Percentiles rank a stretch among this genome's conserved stretches.
phyloP scores from a whole-genome alignment of 306 rosid species.

The Inga oerstediana region DNA sequence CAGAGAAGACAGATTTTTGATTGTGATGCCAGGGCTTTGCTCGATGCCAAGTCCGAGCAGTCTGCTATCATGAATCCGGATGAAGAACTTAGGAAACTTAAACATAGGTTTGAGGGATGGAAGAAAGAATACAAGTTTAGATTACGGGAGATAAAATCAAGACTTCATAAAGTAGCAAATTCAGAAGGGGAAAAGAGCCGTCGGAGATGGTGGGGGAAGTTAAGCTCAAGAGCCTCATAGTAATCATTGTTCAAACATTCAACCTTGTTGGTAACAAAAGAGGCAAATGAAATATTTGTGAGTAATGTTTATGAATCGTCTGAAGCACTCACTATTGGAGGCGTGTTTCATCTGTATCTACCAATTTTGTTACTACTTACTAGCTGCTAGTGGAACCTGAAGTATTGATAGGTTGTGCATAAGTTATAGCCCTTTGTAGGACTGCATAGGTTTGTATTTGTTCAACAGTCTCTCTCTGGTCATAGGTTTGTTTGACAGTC shows the following conservation, averaged over 20 bases:
- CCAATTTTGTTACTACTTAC: slow-evolving; percentile 53
- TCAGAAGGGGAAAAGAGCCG: slow-evolving; percentile 63
- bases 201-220: slow-evolving; percentile 86
- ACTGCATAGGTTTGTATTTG: slow-evolving; percentile 36
- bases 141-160: slow-evolving; percentile 65
- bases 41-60: slow-evolving; percentile 59
- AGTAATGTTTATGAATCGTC: slow-evolving; percentile 23
- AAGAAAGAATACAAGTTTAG: slow-evolving; percentile 87
- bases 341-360: slow-evolving; percentile 43
- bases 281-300: slow-evolving; percentile 28
- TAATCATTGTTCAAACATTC: slow-evolving; percentile 30
- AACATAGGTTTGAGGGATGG: slow-evolving; percentile 75
- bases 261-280: slow-evolving; percentile 24
- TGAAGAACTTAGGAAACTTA: slow-evolving; percentile 77
- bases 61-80: slow-evolving; percentile 40
- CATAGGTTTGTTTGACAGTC: slow-evolving; percentile 41
- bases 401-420: slow-evolving; percentile 58
- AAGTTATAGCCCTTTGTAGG: slow-evolving; percentile 54
- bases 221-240: slow-evolving; percentile 39
- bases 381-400: slow-evolving; percentile 28
- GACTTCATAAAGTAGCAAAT: slow-evolving; percentile 55
- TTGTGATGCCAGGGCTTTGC: slow-evolving; percentile 66
- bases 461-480: slow-evolving; percentile 36
- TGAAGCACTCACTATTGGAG: slow-evolving; percentile 32
- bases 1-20: slow-evolving; percentile 66